These are phyloP conservation scores for Juglanconis oblonga DNA, from an alignment of 2,329 filamentous ascomycete genomes.

Conservation along the genomic window DNA sequence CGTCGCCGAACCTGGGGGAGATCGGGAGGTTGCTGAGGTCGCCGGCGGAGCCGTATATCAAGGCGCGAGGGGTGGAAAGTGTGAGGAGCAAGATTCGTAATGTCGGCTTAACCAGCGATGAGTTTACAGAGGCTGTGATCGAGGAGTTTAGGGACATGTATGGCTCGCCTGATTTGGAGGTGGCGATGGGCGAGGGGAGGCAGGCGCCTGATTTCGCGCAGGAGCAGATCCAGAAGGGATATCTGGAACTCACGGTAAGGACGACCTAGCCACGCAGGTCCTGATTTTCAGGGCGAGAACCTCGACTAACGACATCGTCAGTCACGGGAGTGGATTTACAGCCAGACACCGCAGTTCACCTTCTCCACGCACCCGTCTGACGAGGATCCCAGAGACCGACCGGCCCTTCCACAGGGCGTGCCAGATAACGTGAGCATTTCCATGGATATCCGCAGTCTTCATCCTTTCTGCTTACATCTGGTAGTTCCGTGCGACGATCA, in stretches of 20 bases:
- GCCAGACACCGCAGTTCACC: slow-evolving; percentile 81
- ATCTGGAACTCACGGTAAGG: slow-evolving; percentile 59
- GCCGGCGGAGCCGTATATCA: slow-evolving; percentile 74
- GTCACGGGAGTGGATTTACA: slow-evolving; percentile 74
- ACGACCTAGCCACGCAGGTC: slow-evolving; percentile 24
- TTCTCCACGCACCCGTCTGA: slow-evolving; percentile 62
- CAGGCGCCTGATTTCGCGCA: slow-evolving; percentile 40
- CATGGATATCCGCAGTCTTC: too few relatives aligned
- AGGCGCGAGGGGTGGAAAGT: slow-evolving; percentile 84
- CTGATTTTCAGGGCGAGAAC: neutral
- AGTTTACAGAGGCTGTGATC: slow-evolving; percentile 55
- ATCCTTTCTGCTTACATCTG: neutral
- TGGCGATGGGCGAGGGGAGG: slow-evolving; percentile 45
- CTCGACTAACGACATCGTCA: slow-evolving; percentile 24
- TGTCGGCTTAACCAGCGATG: slow-evolving; percentile 53
- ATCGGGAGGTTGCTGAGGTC: slow-evolving; percentile 72
- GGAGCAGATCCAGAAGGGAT: slow-evolving; percentile 56
- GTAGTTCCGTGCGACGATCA: slow-evolving; percentile 33
- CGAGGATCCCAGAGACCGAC: slow-evolving; percentile 55
- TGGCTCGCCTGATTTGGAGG: slow-evolving; percentile 34
- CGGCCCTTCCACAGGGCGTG: slow-evolving; percentile 46
- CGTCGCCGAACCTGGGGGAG: slow-evolving; percentile 67
- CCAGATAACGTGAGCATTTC: slow-evolving; percentile 38
- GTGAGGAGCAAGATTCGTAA: slow-evolving; percentile 84
- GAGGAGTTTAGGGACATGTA: slow-evolving; percentile 69